A percentile compares a stretch with the other conserved stretches of the same genome.
Conservation (phyloP, 306 rosid species). For the Vigna nakashimae region DNA sequence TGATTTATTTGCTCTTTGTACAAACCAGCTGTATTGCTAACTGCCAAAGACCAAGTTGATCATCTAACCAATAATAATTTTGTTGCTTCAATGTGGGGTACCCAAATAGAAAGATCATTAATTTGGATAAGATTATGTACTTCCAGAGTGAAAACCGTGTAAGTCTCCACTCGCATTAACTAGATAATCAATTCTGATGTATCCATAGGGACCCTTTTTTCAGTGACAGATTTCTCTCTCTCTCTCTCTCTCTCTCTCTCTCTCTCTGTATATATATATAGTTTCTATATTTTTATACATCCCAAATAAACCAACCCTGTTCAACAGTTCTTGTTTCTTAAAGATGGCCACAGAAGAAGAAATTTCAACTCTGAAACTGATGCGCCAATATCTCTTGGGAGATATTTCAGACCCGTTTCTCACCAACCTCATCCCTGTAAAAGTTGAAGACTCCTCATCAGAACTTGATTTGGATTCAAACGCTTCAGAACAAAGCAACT, state of each 20-base stretch:
- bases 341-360: conserved; percentile 52
- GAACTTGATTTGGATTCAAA: conserved; percentile 49
- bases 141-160: conserved; percentile 40
- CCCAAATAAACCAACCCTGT: conserved; percentile 23
- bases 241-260: too few relatives aligned
- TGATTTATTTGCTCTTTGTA: not conserved
- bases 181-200: conserved; percentile 33
- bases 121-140: conserved; percentile 39
- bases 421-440: conserved; percentile 54
- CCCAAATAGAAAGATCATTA: not conserved
- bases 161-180: conserved; percentile 33
- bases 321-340: not conserved
- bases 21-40: conserved; percentile 13
- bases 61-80: not conserved
- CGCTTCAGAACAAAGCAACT: conserved; percentile 35
- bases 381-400: conserved; percentile 65
- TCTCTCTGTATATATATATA: too few relatives aligned
- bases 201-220: not conserved
- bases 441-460: conserved; percentile 59
- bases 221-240: not conserved
- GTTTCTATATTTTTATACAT: not conserved
- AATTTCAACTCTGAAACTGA: conserved; percentile 55
- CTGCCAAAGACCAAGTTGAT: conserved; percentile 47
- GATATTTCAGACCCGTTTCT: conserved; percentile 60
- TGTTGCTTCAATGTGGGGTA: conserved; percentile 27